phyloP scores from a whole-genome alignment of 306 rosid genomes.

The Erythrophleum fordii region DNA sequence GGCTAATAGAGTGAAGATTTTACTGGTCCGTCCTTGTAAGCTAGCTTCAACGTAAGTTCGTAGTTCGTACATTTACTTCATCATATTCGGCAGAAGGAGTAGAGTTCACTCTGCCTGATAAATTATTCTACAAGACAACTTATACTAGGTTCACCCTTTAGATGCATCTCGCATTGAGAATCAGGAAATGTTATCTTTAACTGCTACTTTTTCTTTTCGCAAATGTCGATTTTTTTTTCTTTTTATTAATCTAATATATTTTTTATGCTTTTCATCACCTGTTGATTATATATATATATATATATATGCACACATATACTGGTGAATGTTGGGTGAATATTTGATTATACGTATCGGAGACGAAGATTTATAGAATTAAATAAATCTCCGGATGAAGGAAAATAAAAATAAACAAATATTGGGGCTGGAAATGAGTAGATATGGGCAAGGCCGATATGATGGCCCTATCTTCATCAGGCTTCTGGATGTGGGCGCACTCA shows the following conservation, averaged over 20 bases:
- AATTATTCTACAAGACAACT: neutral
- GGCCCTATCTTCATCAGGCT: neutral
- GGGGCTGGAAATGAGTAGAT: neutral
- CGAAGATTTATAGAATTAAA: neutral
- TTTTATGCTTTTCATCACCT: neutral
- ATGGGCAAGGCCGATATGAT: neutral
- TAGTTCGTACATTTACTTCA: neutral
- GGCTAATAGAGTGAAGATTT: neutral
- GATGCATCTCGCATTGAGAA: neutral
- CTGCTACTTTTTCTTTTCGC: neutral
- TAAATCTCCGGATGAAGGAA: neutral
- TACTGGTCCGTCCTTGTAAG: neutral
- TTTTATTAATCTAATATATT: neutral
- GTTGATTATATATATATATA: neutral
- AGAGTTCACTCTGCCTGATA: neutral
- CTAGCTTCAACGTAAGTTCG: neutral
- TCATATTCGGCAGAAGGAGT: neutral
- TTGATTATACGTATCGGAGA: neutral
- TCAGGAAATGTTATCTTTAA: neutral
- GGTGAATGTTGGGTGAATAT: neutral
- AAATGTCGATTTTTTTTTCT: neutral
- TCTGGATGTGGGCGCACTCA: neutral
- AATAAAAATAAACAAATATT: no score
- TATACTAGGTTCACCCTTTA: neutral
- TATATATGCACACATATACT: neutral